Evolutionary conservation across 352 stramenopile species (phyloP), one percentile per base, ranked within the genome.

Genomic region (Thraustochytrium sp.): DNA sequence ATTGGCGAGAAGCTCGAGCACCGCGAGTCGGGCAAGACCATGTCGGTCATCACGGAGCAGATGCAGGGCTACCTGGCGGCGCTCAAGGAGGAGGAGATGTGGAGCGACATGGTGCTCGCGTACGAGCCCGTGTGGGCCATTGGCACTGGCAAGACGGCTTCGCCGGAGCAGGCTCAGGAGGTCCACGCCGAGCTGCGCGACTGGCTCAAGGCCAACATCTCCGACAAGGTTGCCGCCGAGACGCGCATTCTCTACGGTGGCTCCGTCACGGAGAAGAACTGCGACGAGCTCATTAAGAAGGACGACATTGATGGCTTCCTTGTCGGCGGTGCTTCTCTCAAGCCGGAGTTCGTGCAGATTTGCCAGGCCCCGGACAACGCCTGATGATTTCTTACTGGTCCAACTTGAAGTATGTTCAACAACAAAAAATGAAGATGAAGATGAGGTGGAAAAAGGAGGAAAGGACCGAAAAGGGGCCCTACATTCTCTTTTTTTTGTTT

Each of bases 111-210:
- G 53, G 94, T 98, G 44, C 90, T 98, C 82, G 94, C 93, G 21
- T 98, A 98, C 86, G 94, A 98, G 87, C 96, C 96, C 21, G 96
- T 98, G 82, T 98, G 96, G 96, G 96, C 96, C 40, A 98, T 98
- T 87, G 96, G 94, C 72, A 98, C 94, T 38, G 94, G 94, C 13
- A 91, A 96, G 53, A 94, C 95, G 26, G 94, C 86, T 8, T 96
- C 90, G 3, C 90, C 93, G 26, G 94, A 86, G 94, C 85, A 96
- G 89, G 90, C 91, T 64, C 92, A 98, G 86, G 48, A 97, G 87
- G 88, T 93, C 84, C 87, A 89, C 84, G 44, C 90, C 86, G 54
- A 88, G 82, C 44, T 93, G 85, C 49, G 93, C 31, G 83, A 90
- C 29, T 96, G 90, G 89, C 88, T 97, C 75, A 86, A 88, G 1